Conservation (phyloP, 1,139 yeast genomes). For the Scheffersomyces stambukii region DNA sequence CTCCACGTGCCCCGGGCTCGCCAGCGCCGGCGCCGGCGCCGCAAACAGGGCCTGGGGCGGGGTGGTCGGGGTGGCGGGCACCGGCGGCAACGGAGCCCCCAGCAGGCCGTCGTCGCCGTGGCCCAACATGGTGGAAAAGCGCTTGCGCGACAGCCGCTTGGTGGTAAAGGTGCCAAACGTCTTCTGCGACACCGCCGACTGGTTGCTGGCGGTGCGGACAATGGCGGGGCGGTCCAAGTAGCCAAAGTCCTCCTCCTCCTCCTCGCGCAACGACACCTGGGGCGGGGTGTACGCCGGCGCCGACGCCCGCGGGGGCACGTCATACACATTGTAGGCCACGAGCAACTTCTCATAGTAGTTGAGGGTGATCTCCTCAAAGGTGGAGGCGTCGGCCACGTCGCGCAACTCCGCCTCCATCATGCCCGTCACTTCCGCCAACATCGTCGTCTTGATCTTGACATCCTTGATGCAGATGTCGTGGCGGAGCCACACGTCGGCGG, state of each 20-base stretch:
- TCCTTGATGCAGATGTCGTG: slow-evolving; percentile 32
- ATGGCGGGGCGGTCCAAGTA: slow-evolving; percentile 1
- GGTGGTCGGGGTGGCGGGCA: neutral
- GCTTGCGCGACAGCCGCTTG: too few species aligned
- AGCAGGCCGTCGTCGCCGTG: neutral
- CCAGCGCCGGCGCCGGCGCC: slow-evolving; percentile 1
- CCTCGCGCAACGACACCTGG: slow-evolving; percentile 14
- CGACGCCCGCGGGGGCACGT: slow-evolving; percentile 15
- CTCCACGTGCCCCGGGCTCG: slow-evolving; percentile 9
- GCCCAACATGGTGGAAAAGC: too few species aligned
- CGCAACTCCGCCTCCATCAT: slow-evolving; percentile 26
- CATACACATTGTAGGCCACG: slow-evolving; percentile 34
- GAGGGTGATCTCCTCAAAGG: slow-evolving; percentile 27
- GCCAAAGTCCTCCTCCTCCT: slow-evolving; percentile 19
- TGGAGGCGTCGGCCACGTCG: slow-evolving; percentile 8
- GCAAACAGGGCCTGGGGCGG: slow-evolving; percentile 3
- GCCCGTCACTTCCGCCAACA: slow-evolving; percentile 32
- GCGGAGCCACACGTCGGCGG: slow-evolving; percentile 38
- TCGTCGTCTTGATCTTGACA: slow-evolving; percentile 28
- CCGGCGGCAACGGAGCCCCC: neutral
- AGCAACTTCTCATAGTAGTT: slow-evolving; percentile 34
- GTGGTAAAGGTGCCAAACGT: neutral
- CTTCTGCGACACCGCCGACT: too few species aligned
- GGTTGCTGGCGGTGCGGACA: slow-evolving; percentile 1
- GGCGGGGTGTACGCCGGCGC: neutral